Base-by-base conservation (phyloP, 2,329 filamentous ascomycete species). In the Davidsoniella virescens region DNA sequence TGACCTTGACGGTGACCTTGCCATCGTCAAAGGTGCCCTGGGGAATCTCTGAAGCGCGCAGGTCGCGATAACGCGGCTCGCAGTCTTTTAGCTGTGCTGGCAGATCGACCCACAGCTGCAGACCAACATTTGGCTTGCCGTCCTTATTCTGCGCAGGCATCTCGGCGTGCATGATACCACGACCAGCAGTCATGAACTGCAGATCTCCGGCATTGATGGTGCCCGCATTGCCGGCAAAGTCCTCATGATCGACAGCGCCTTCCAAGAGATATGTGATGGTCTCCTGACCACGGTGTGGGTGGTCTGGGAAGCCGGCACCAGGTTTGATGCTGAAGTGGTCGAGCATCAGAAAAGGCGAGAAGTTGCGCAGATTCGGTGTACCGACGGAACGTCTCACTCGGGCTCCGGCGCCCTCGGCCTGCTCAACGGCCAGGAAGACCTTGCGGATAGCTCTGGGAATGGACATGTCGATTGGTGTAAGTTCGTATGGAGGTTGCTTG, bases 141-240 rank as follows among this genome's bases (percentile, higher is more conserved):
- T 92, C 84, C 1, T 72, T 63, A 61, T 87, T 86, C 60, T 84
- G 78, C 50, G 77, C 75, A 8, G 90, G 90, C 87, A 96, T 95
- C 67, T 96, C 90, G 37, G 88, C 86, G 65, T 96, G 92, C 64
- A 95, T 84, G 59, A 96, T 93, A 40, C 90, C 90, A 17, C 75
- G 71, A 3, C 90, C 90, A 1, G 90, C 90, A 0, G 90, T 95
- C 92, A 96, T 96, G 72, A 96, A 96, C 63, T 96, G 90, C 44
- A 96, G 68, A 62, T 95, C 90, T n/a, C 90, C 90, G 0, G 83
- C 67, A 54, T 82, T 73, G 57, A 96, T 86, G 3, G 84, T 92
- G 52, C 90, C 92, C 46, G 74, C 74, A 67, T 92, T 81, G 10
- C 87, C 87, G 2, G 85, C 81, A 58, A 94, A 94, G 64, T 94